Percentiles rank a stretch among this genome's conserved stretches.
These are phyloP conservation scores for Globisporangium abappressorium DNA, from an alignment of 352 stramenopile species.

Conservation along the genomic window DNA sequence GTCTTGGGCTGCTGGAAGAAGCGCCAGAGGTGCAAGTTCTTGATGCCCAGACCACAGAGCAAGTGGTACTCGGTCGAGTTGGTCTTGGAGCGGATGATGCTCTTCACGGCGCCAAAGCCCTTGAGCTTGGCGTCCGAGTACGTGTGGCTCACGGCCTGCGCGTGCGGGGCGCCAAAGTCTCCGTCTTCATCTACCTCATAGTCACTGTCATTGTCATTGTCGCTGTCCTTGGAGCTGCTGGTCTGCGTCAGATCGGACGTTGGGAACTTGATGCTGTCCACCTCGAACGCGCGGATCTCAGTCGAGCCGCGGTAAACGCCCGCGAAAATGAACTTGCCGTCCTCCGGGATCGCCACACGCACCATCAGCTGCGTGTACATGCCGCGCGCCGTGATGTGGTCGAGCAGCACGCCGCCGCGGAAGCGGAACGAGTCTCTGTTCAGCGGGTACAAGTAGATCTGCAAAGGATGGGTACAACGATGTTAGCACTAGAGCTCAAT, in stretches of 20 bases:
- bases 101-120: conserved; percentile 77
- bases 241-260: neutral
- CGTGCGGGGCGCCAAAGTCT: conserved; percentile 40
- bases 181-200: conserved; percentile 27
- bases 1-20: conserved; percentile 52
- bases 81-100: conserved; percentile 38
- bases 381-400: conserved; percentile 72
- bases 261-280: conserved; percentile 76
- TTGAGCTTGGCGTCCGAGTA: conserved; percentile 84
- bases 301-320: conserved; percentile 83
- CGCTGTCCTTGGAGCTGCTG: conserved; percentile 13
- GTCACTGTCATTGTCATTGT: conserved; percentile 4
- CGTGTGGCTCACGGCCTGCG: conserved; percentile 56
- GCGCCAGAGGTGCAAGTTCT: conserved; percentile 85
- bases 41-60: conserved; percentile 82
- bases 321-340: conserved; percentile 85
- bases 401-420: conserved; percentile 68
- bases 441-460: conserved; percentile 66
- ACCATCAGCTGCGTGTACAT: conserved; percentile 87
- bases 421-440: conserved; percentile 59
- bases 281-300: conserved; percentile 81
- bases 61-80: conserved; percentile 70
- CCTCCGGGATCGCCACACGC: conserved; percentile 64
- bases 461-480: neutral
- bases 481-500: neutral